phyloP scores from a whole-genome alignment of 225 moss, liverwort and hornwort genomes.

The Bryoerythrophyllum caledonicum region DNA sequence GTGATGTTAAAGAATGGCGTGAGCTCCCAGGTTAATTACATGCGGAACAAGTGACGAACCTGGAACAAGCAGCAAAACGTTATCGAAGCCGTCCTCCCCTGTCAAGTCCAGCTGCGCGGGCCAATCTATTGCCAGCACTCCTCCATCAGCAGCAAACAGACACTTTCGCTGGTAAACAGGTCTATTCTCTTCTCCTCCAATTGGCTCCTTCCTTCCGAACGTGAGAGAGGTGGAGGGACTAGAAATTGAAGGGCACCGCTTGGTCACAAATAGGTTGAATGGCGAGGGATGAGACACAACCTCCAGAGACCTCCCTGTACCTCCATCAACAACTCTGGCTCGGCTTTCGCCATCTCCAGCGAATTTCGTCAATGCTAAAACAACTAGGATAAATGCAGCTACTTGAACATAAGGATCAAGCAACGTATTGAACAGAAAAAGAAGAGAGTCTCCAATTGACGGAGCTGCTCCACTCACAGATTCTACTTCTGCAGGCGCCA shows the following conservation, averaged over 20 bases:
- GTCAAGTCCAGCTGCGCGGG: constrained; percentile 69
- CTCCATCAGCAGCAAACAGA: constrained; percentile 69
- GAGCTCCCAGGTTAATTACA: neutral
- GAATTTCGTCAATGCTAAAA: constrained; percentile 22
- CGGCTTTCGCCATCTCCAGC: constrained; percentile 12
- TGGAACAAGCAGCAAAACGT: constrained; percentile 71
- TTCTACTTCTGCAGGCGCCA: constrained; percentile 4
- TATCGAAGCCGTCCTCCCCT: constrained; percentile 59
- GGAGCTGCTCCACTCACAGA: neutral
- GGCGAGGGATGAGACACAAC: constrained; percentile 59
- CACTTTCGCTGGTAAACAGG: constrained; percentile 63
- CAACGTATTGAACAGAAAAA: constrained; percentile 18
- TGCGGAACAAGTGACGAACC: constrained; percentile 43
- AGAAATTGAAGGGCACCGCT: constrained; percentile 77
- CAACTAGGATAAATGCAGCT: constrained; percentile 30
- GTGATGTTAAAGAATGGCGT: constrained; percentile 2
- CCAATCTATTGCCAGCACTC: constrained; percentile 88
- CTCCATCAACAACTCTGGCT: neutral
- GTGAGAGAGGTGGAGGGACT: constrained; percentile 21
- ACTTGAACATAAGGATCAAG: constrained; percentile 19
- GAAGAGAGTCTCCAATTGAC: neutral
- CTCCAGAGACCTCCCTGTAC: constrained; percentile 25
- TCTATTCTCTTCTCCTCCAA: constrained; percentile 24
- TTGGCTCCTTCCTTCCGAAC: constrained; percentile 28
- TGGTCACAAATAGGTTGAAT: constrained; percentile 65